Base-by-base conservation (phyloP, 257 asterid species). In the Nicotiana tomentosiformis region DNA sequence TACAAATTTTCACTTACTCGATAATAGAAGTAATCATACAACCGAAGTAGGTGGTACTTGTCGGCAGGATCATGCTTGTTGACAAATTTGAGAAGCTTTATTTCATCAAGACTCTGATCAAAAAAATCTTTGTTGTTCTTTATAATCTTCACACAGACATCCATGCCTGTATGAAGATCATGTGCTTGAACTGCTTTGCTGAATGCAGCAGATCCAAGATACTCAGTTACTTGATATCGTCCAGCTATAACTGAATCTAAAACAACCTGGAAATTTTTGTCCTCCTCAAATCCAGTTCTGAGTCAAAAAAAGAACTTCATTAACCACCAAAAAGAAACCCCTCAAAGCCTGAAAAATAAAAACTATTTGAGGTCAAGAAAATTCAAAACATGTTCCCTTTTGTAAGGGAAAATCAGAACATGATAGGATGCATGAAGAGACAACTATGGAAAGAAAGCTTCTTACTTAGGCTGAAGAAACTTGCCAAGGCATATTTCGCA, bases 221-320 rank as follows among this genome's bases (percentile, higher is more conserved):
- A 85, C 87, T 85, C 87, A 7, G 87, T 84, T 23, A 84, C 87
- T 62, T 84, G 87, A 84, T 84, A 84, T 64, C 87, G 82, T 14
- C 87, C 87, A 72, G 87, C 87, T 70, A 84, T 81, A 10, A 84
- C 85, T 81, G 87, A 84, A 76, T 84, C 81, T 43, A 84, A 66
- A 53, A 84, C 84, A 53, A 84, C 87, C 46, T 84, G 82, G 68
- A 84, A 84, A 81, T 83, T 82, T 64, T 85, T 85, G 81, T 85
- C 84, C 82, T 85, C 87, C 85, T 85, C 87, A 77, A 84, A 84
- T 3, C 84, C 87, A 81, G 87, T 81, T 84, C 87, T 84, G 87
- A 81, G 32, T 74, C 29, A 9, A 16, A 29, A 66, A 70, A 1
- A 49, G 0, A 12, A 74, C 39, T 7, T 49, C 43, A 26, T 74